phyloP scores from a whole-genome alignment of 2,329 filamentous ascomycete genomes.

The Nothophaeocryptopus gaeumannii region DNA sequence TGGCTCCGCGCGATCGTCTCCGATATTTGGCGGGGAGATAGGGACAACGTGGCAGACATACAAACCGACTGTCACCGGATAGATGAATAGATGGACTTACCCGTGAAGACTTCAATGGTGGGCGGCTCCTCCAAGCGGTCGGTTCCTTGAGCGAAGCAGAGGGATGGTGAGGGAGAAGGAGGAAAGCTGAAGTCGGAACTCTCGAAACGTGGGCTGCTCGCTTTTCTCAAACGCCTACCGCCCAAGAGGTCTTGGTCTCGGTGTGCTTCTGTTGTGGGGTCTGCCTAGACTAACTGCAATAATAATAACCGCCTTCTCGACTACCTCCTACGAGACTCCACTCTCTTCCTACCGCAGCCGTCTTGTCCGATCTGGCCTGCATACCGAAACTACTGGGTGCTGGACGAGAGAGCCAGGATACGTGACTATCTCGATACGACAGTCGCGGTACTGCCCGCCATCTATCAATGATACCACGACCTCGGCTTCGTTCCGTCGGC shows the following conservation, averaged over 20 bases:
- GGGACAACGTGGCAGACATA: too few relatives aligned
- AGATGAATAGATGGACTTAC: too few relatives aligned
- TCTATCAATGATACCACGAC: slow-evolving; percentile 3
- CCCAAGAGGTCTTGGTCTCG: not conserved
- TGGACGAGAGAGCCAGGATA: slow-evolving; percentile 6
- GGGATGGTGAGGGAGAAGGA: not conserved
- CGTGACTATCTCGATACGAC: too few relatives aligned
- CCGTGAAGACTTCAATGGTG: too few relatives aligned
- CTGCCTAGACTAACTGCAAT: slow-evolving; percentile 12
- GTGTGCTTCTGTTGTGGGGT: not conserved
- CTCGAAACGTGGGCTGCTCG: not conserved
- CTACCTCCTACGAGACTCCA: slow-evolving; percentile 7
- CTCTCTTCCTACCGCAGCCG: slow-evolving; percentile 1
- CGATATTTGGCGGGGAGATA: too few relatives aligned
- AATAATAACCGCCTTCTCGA: slow-evolving; percentile 7
- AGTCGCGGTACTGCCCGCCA: too few relatives aligned
- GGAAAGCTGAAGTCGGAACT: not conserved
- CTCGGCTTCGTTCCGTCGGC: not conserved
- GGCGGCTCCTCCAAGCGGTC: too few relatives aligned
- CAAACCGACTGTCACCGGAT: too few relatives aligned
- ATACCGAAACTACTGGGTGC: slow-evolving; percentile 1
- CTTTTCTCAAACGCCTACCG: slow-evolving; percentile 10
- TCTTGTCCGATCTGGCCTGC: slow-evolving; percentile 1
- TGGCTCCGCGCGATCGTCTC: too few relatives aligned
- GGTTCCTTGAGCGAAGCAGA: not conserved